Base-by-base conservation (phyloP, 495 filamentous ascomycete genomes). In the Wilcoxina mikolae region DNA sequence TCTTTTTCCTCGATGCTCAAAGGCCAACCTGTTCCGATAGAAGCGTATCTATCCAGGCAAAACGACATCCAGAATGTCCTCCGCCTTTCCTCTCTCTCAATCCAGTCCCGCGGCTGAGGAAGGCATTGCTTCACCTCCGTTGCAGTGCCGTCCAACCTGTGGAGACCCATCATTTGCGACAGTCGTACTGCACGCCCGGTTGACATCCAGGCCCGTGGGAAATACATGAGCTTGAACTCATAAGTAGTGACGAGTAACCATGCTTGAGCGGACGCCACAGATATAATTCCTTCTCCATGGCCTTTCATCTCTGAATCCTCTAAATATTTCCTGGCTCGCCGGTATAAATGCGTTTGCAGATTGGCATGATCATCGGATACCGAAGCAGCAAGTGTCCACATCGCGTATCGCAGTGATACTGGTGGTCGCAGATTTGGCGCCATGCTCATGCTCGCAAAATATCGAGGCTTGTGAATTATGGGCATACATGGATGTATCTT, bases 141-240 rank as follows among this genome's bases (percentile, higher is more conserved):
- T 0, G 83, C 85, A n/a, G 69, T 65, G 11, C 88, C 88, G 67
- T 98, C 91, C 38, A 95, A 60, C 35, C 88, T 81, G 68, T 98
- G 86, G 42, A 98, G 73, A 4, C 89, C 85, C 74, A 95, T 85
- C 93, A 96, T 96, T 58, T 93, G 78, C 41, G 76, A 75, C 53
- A 95, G 67, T 54, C 91, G 74, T 12, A 81, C 76, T 2, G 81
- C 83, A 49, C 85, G 76, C 15, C 90, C 93, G 9, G 83, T 80
- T 53, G 84, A 95, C 69, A 95, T 76, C 91, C 91, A 99, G 2
- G 93, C 93, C 38, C 93, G 74, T 1, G 91, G 91, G 59, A 99
- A 99, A 67, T 85, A 94, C 85, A 99, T 95, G 76, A 85, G 83
- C 69, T 88, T 93, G 66, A 95, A 96, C 65, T 99, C 91, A 61